phyloP scores from a whole-genome alignment of 2,329 filamentous ascomycete species.

The Colletotrichum melonis region DNA sequence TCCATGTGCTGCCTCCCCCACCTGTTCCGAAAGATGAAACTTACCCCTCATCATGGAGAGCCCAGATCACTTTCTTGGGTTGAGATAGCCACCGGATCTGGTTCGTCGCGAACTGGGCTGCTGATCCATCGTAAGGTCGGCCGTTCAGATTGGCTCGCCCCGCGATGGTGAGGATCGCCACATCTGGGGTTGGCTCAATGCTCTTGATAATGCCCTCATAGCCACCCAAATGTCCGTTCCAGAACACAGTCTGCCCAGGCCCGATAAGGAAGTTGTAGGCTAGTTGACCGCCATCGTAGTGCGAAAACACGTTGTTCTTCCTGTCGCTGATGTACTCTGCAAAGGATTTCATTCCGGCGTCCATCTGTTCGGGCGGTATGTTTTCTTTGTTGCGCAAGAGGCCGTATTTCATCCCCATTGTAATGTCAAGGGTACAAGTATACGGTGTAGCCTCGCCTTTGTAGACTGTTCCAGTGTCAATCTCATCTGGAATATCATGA shows the following conservation, averaged over 20 bases:
- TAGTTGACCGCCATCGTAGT: neutral
- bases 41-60: constrained; percentile 9
- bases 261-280: neutral
- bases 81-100: constrained; percentile 13
- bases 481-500: neutral
- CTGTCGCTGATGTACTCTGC: neutral
- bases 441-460: neutral
- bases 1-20: too few relatives aligned
- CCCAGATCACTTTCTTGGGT: constrained; percentile 1
- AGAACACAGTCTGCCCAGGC: neutral
- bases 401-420: neutral
- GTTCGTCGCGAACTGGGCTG: constrained; percentile 7
- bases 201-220: constrained; percentile 5
- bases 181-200: neutral
- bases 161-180: constrained; percentile 7
- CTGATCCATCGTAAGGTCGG: constrained; percentile 8
- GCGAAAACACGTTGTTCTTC: neutral
- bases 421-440: neutral
- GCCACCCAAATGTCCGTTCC: neutral
- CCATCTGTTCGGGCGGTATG: neutral
- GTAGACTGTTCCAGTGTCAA: neutral
- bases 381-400: neutral
- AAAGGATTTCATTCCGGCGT: neutral
- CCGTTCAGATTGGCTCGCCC: constrained; percentile 18
- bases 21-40: neutral